Base-by-base conservation (phyloP, 2,329 filamentous ascomycete species). In the Stagonosporopsis vannaccii region DNA sequence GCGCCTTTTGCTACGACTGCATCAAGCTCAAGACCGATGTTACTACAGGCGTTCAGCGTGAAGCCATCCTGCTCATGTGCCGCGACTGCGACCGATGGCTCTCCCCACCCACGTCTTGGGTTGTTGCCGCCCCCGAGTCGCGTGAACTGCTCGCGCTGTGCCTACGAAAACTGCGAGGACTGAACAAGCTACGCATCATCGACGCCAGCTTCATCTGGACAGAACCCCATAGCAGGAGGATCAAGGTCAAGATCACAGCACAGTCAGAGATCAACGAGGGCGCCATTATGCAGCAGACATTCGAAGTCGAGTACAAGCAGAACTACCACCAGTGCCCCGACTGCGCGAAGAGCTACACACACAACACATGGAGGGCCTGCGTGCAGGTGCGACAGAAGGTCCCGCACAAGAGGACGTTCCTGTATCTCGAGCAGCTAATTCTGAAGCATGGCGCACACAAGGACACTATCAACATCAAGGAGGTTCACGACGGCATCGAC, bases 191-290 rank as follows among this genome's bases (percentile, higher is more conserved):
- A 65, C 86, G 95, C 59, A 95, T 99, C 70, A 93, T 97, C 70
- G 95, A 99, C 75, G 95, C 95, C 42, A 90, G 87, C 69, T 99
- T 98, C 74, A 90, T 98, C 73, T 99, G 95, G 95, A 99, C 95
- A 1, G 95, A 99, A 78, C 94, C 95, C 11, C 95, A 99, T 80
- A 97, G 93, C 68, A 85, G 92, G 72, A 84, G 95, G 74, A 85
- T 98, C 62, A 96, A 93, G 79, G 88, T 98, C 76, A 97, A 97
- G 81, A 89, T 99, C 76, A 98, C 95, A 0, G 89, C 98, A 43
- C 95, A 98, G 72, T 84, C 86, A 65, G 84, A 88, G 74, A 85
- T 85, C 37, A 85, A 84, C 67, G 81, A 88, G 67, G 86, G 85
- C 33, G 87, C 86, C 9, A 88, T 89, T 57, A 74, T 99, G 68